Base-by-base conservation (phyloP, 768 basidiomycete genomes). In the Tephrocybe sp. region DNA sequence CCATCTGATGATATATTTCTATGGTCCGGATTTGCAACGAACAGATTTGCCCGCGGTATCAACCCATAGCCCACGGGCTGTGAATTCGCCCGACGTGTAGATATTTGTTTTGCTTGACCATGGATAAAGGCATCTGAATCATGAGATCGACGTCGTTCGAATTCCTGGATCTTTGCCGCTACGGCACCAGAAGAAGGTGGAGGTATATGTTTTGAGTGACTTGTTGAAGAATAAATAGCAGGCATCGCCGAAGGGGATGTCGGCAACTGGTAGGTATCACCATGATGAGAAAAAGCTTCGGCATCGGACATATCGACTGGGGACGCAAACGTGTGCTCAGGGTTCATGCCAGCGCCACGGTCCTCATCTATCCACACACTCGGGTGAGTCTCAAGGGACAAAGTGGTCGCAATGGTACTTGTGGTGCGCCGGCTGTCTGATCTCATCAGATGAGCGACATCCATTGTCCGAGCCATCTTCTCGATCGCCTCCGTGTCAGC, bases 401-500 rank as follows among this genome's bases (percentile, higher is more conserved):
- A 34, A 33, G 66, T 66, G 16, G 64, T 61, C 13, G 55, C 52
- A n/a, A 64, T 63, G 40, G 56, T 65, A 29, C 58, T 62, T 40
- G 62, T 62, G 3, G 66, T 64, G 30, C 61, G 59, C 31, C 62
- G 59, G 31, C 63, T 69, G 30, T 63, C 57, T 43, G 69, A 66
- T 47, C 68, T 64, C 31, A 62, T 58, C 27, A 67, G 70, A 66
- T 88, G 84, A 29, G 83, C 76, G 37, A 91, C 83, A 65, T 88
- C 84, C 76, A 89, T 82, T 30, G 69, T 75, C 22, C 74, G 80
- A 2, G 77, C 84, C 59, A 89, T 75, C 48, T 73, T 69, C 57
- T 89, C 88, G 47, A 87, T 78, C 8, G 73, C 76, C 43, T 79
- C 85, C 24, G 88, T 83, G 61, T 89, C 78, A 7, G 86, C 80